A percentile compares a stretch with the other conserved stretches of the same genome.
Evolutionary conservation across 2,329 filamentous ascomycete genomes (phyloP).

Genomic region (Chalara sp.): DNA sequence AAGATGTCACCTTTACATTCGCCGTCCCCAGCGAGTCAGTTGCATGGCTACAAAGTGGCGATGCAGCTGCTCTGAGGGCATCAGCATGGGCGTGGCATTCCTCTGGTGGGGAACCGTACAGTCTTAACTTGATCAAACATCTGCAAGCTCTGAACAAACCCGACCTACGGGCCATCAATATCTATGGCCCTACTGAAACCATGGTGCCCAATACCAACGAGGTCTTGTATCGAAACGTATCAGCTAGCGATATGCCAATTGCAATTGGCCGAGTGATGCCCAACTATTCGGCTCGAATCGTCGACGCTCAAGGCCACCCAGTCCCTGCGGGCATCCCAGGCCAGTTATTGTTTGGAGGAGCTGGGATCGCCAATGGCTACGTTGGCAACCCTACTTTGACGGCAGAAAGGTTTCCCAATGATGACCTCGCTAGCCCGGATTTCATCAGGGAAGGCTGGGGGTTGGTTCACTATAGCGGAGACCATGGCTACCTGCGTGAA

Average conservation of each 20-base stretch:
- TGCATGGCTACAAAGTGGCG: slow-evolving; percentile 4
- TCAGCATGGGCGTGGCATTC: background rate
- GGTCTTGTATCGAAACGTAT: background rate
- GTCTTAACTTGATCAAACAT: background rate
- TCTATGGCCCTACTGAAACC: too few species aligned
- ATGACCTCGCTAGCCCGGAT: slow-evolving; percentile 4
- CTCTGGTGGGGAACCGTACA: background rate
- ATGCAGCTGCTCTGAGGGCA: background rate
- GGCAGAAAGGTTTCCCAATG: slow-evolving; percentile 4
- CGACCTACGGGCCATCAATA: too few species aligned
- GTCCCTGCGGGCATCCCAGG: slow-evolving; percentile 34
- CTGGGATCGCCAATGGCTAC: slow-evolving; percentile 30
- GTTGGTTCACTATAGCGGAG: slow-evolving; percentile 24
- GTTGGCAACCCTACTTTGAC: slow-evolving; percentile 11
- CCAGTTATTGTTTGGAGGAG: slow-evolving; percentile 34
- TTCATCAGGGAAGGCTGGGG: slow-evolving; percentile 6
- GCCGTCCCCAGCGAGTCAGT: slow-evolving; percentile 10
- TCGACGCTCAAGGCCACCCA: slow-evolving; percentile 30
- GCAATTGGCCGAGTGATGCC: background rate
- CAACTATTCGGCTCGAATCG: slow-evolving; percentile 26
- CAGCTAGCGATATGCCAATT: background rate
- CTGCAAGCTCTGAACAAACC: too few species aligned
- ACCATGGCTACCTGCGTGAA: slow-evolving; percentile 20
- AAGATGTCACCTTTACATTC: slow-evolving; percentile 7
- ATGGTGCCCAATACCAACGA: background rate